Conservation (phyloP, 352 stramenopile genomes). For the Discostella stelligera region DNA sequence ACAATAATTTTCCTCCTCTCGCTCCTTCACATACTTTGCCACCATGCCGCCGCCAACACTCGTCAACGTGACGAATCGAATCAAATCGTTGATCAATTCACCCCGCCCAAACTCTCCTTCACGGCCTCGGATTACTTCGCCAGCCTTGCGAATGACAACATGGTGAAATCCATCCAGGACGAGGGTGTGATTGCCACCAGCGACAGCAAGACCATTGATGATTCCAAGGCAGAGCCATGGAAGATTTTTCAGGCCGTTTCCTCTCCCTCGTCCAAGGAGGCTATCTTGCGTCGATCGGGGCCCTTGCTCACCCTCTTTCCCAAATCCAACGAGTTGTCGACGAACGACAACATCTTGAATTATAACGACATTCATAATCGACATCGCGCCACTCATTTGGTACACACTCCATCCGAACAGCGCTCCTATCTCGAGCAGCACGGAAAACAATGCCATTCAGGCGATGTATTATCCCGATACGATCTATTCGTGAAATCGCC, state of each 20-base stretch:
- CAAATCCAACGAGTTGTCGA: background rate
- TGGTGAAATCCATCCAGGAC: background rate
- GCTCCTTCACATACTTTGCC: background rate
- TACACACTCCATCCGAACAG: constrained; percentile 12
- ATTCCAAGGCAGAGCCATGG: background rate
- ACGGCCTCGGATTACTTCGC: constrained; percentile 25
- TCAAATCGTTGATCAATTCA: constrained; percentile 9
- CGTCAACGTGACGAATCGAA: background rate
- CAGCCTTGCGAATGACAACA: background rate
- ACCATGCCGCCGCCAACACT: background rate
- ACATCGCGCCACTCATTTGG: constrained; percentile 10
- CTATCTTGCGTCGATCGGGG: constrained; percentile 7
- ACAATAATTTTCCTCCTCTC: background rate
- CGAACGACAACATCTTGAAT: background rate
- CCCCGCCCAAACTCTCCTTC: constrained; percentile 29
- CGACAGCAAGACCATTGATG: background rate
- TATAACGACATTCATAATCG: background rate
- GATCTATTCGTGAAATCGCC: constrained; percentile 17
- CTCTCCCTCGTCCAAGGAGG: background rate
- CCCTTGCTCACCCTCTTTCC: constrained; percentile 22
- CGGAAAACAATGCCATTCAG: constrained; percentile 2
- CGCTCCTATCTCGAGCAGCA: constrained; percentile 11
- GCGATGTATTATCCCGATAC: constrained; percentile 16
- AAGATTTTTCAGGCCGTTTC: constrained; percentile 9
- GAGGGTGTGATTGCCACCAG: background rate